These are phyloP conservation scores for Fennellomyces sp. DNA, from an alignment of 371 early-diverging fungal species.

Conservation along the genomic window DNA sequence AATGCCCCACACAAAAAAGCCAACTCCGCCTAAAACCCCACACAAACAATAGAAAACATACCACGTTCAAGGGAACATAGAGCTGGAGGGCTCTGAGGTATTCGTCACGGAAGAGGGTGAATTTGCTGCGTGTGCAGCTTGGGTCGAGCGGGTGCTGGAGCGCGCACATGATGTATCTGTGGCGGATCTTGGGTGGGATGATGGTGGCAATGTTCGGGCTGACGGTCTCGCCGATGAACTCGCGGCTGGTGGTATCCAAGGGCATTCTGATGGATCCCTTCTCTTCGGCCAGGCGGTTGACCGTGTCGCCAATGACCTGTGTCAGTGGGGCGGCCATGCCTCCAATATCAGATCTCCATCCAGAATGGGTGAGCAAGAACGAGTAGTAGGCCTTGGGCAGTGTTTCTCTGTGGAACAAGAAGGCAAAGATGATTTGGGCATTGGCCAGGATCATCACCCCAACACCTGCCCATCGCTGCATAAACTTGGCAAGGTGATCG, in stretches of 20 bases:
- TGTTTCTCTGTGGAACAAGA: constrained; percentile 63
- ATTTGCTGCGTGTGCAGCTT: constrained; percentile 51
- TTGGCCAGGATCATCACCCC: constrained; percentile 71
- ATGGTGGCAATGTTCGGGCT: constrained; percentile 60
- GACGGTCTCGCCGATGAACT: constrained; percentile 54
- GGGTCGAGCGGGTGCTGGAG: constrained; percentile 72
- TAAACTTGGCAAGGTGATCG: constrained; percentile 53
- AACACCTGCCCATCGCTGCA: constrained; percentile 59
- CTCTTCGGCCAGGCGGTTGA: constrained; percentile 40
- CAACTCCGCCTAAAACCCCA: background rate
- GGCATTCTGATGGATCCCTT: constrained; percentile 48
- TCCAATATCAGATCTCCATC: constrained; percentile 58
- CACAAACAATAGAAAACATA: constrained; percentile 28
- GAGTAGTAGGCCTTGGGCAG: constrained; percentile 66
- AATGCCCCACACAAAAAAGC: constrained; percentile 4
- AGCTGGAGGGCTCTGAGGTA: constrained; percentile 62
- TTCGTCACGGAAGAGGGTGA: constrained; percentile 45
- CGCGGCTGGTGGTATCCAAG: constrained; percentile 38
- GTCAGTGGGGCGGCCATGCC: constrained; percentile 54
- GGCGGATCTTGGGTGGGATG: constrained; percentile 53
- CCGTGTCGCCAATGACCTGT: constrained; percentile 41
- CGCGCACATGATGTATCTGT: constrained; percentile 72
- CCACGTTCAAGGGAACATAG: constrained; percentile 74
- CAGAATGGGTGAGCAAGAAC: constrained; percentile 70
- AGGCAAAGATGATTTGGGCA: constrained; percentile 66